Evolutionary conservation across 2,329 filamentous ascomycete species (phyloP), one percentile per base, ranked within the genome.

Genomic region (Aspergillus sp.): DNA sequence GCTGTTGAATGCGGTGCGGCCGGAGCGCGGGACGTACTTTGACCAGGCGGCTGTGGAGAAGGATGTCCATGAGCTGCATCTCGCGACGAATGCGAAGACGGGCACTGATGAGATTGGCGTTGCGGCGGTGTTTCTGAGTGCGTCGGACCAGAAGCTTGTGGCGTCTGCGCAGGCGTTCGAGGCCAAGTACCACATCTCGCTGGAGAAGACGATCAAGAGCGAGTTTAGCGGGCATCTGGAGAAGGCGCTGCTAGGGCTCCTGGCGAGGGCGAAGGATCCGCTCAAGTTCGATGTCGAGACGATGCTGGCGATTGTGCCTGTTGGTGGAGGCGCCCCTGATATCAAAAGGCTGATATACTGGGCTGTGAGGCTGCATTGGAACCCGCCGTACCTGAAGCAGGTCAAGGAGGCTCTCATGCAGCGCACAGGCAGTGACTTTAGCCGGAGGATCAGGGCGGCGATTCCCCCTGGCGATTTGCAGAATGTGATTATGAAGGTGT

Each of bases 161-260:
- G 90, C 90, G 27, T 89, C 96, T 58, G 80, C 83, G 3, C 82
- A 87, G 56, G 81, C 85, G 1, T 96, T 93, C 73, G 81, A 86
- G 69, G 79, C 84, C 54, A 86, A 85, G 64, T 93, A 90, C 70
- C 83, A 85, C 33, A 83, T 87, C 12, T 39, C 50, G n/a, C 54
- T 63, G 19, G 61, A 58, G 33, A 57, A 54, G 52, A 56, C 59
- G 13, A 42, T 63, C 34, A 46, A 51, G 45, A 55, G 83, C 77
- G 87, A 92, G 69, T 95, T 96, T 73, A 88, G 85, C 1, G 91
- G 91, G 1, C 90, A 96, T 70, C 93, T 96, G 89, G 80, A 91
- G 70, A 82, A 88, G 8, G 90, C 89, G 0, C 82, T 96, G 0
- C 76, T 91, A n/a, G 87, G 84, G 70, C 88, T 93, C 71, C 77